These are phyloP conservation scores for Mariannaea sp. DNA, from an alignment of 2,329 filamentous ascomycete species.

Conservation along the genomic window DNA sequence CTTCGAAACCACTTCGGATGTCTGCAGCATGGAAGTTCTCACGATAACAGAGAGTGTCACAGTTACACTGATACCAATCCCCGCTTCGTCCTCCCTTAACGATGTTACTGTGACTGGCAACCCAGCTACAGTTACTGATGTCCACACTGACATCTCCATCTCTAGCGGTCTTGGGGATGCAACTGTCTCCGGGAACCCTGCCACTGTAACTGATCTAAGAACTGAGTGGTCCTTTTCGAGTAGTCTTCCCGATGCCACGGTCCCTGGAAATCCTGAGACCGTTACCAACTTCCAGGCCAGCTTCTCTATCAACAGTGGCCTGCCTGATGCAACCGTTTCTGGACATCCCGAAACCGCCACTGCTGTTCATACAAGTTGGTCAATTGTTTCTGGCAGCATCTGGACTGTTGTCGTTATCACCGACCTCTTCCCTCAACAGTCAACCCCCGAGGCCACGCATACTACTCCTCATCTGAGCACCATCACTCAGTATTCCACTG, in stretches of 20 bases:
- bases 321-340: constrained; percentile 35
- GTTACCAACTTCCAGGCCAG: constrained; percentile 34
- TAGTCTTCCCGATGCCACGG: constrained; percentile 35
- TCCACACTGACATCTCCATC: constrained; percentile 33
- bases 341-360: constrained; percentile 37
- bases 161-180: constrained; percentile 40
- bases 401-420: constrained; percentile 39
- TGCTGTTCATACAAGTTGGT: constrained; percentile 32
- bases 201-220: constrained; percentile 38
- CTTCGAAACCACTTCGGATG: constrained; percentile 30
- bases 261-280: constrained; percentile 38
- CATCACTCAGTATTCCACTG: constrained; percentile 35
- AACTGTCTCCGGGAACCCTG: constrained; percentile 40
- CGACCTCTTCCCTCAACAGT: constrained; percentile 35
- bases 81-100: constrained; percentile 31
- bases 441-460: not conserved
- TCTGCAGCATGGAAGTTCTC: constrained; percentile 29
- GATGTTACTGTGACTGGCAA: constrained; percentile 32
- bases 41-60: constrained; percentile 38
- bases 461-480: constrained; percentile 23
- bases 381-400: constrained; percentile 23
- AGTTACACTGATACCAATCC: constrained; percentile 36
- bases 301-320: constrained; percentile 27
- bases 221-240: constrained; percentile 30
- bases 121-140: constrained; percentile 37